A percentile compares a stretch with the other conserved stretches of the same genome.
These are phyloP conservation scores for Sclerotinia glacialis DNA, from an alignment of 2,329 filamentous ascomycete species.

Conservation along the genomic window DNA sequence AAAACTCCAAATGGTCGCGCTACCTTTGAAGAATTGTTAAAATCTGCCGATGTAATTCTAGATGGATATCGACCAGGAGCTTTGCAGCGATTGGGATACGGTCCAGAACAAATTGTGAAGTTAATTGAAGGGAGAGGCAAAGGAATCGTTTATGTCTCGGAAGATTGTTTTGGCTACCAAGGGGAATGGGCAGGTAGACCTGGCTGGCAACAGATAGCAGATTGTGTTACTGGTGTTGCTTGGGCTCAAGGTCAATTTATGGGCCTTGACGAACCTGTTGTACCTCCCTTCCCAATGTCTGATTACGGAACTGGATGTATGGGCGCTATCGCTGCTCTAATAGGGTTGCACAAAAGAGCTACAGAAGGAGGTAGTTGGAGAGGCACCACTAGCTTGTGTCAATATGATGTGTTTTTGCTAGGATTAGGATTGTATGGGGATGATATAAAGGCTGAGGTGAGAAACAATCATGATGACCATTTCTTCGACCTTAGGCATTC, in stretches of 20 bases:
- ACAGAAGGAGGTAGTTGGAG: slow-evolving; percentile 64
- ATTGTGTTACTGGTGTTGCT: slow-evolving; percentile 41
- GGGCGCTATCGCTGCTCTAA: slow-evolving; percentile 64
- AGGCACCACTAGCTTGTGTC: slow-evolving; percentile 61
- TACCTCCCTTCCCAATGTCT: slow-evolving; percentile 62
- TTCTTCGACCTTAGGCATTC: slow-evolving; percentile 37
- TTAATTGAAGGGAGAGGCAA: slow-evolving; percentile 54
- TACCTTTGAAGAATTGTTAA: slow-evolving; percentile 57
- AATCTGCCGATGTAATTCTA: slow-evolving; percentile 62
- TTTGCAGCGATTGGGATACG: slow-evolving; percentile 62
- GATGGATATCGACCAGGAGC: slow-evolving; percentile 69
- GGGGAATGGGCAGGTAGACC: slow-evolving; percentile 62
- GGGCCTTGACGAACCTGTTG: slow-evolving; percentile 60
- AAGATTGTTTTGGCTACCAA: slow-evolving; percentile 68
- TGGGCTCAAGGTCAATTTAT: slow-evolving; percentile 57
- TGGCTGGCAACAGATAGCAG: slow-evolving; percentile 72
- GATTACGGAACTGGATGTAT: slow-evolving; percentile 71
- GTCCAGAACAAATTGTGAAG: slow-evolving; percentile 52
- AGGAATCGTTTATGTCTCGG: slow-evolving; percentile 65
- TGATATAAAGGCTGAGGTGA: slow-evolving; percentile 47
- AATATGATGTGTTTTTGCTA: slow-evolving; percentile 67
- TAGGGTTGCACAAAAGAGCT: slow-evolving; percentile 61
- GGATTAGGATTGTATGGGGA: slow-evolving; percentile 56
- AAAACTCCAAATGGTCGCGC: slow-evolving; percentile 52
- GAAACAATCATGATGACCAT: slow-evolving; percentile 28